Conservation (phyloP, 1,284 basidiomycete genomes). For the Violaceomyces palustris region DNA sequence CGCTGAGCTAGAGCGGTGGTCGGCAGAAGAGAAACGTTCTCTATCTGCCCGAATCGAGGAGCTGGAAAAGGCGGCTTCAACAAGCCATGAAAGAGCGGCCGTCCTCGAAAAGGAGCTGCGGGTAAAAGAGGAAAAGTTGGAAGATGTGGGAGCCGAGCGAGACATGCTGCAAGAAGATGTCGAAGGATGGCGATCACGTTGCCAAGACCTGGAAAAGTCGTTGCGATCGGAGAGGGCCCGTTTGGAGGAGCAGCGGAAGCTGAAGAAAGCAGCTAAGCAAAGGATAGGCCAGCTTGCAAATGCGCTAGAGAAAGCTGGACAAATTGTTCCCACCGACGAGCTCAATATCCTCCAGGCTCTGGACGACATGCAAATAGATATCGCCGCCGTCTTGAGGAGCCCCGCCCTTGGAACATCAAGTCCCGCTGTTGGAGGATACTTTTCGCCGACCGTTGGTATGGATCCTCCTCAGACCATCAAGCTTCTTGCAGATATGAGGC, state of each 20-base stretch:
- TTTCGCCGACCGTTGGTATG: conserved; percentile 21
- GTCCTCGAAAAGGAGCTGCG: conserved; percentile 17
- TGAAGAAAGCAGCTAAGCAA: conserved; percentile 19
- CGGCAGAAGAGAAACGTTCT: conserved; percentile 27
- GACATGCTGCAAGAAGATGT: conserved; percentile 48
- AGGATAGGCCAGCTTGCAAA: conserved; percentile 35
- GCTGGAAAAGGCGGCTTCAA: conserved; percentile 17
- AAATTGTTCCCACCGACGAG: conserved; percentile 21
- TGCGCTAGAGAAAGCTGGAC: conserved; percentile 11
- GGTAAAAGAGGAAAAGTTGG: conserved; percentile 17
- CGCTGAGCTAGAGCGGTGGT: conserved; percentile 40
- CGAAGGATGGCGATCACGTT: conserved; percentile 47
- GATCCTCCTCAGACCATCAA: conserved; percentile 40
- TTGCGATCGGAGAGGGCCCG: conserved; percentile 32
- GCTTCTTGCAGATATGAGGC: conserved; percentile 49
- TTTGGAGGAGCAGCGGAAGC: conserved; percentile 31
- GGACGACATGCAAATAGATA: conserved; percentile 23
- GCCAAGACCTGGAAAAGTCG: conserved; percentile 43
- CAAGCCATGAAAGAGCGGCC: conserved; percentile 5
- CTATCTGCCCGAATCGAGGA: conserved; percentile 24
- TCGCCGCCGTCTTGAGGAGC: conserved; percentile 17
- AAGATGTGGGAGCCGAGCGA: conserved; percentile 44
- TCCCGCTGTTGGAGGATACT: conserved; percentile 8
- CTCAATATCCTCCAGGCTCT: conserved; percentile 14
- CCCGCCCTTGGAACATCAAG: conserved; percentile 27